A percentile compares a stretch with the other conserved stretches of the same genome.
Evolutionary conservation across 805 yeast species (phyloP).

Genomic region (Wickerhamomyces bisporus): DNA sequence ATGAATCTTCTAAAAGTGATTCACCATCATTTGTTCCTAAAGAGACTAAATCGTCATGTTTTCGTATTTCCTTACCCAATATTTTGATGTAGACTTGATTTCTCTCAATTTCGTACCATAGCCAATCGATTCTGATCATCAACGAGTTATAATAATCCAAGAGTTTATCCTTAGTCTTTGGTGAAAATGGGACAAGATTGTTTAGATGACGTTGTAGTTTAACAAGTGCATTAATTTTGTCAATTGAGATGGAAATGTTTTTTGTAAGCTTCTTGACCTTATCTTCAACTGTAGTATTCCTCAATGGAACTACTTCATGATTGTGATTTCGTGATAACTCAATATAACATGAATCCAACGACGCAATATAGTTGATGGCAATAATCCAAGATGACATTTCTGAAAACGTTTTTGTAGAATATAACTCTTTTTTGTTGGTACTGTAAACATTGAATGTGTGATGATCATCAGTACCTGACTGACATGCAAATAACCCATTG

Average conservation of each 20-base stretch:
- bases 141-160: slow-evolving; percentile 40
- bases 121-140: slow-evolving; percentile 51
- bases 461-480: slow-evolving; percentile 12
- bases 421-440: slow-evolving; percentile 33
- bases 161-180: slow-evolving; percentile 46
- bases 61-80: slow-evolving; percentile 17
- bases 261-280: slow-evolving; percentile 30
- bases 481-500: slow-evolving; percentile 36
- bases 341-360: slow-evolving; percentile 36
- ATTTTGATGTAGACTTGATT: slow-evolving; percentile 36
- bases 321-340: slow-evolving; percentile 10
- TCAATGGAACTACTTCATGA: slow-evolving; percentile 23
- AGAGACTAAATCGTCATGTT: not conserved
- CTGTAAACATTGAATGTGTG: slow-evolving; percentile 35
- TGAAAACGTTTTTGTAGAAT: slow-evolving; percentile 35
- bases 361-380: slow-evolving; percentile 46
- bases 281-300: slow-evolving; percentile 26
- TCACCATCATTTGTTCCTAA: slow-evolving; percentile 11
- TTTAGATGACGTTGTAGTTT: slow-evolving; percentile 34
- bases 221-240: slow-evolving; percentile 33
- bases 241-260: slow-evolving; percentile 29
- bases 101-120: slow-evolving; percentile 48
- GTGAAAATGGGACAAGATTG: slow-evolving; percentile 49
- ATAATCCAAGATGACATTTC: slow-evolving; percentile 59
- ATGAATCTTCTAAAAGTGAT: slow-evolving; percentile 21